Evolutionary conservation across 2,329 filamentous ascomycete genomes (phyloP), one percentile per base, ranked within the genome.

Genomic region (Ilyonectria robusta): DNA sequence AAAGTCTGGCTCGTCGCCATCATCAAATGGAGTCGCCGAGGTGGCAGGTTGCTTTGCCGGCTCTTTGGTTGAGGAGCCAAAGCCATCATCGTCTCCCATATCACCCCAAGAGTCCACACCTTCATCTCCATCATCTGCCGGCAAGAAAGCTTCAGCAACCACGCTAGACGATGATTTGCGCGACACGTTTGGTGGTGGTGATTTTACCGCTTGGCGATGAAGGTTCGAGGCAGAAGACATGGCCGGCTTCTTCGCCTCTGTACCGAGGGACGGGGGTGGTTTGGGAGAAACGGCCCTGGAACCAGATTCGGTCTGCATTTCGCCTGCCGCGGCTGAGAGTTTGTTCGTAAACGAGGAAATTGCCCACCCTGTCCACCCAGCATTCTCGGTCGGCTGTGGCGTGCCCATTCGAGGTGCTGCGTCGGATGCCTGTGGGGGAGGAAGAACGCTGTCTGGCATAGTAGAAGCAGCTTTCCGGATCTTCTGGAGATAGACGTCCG

Each of bases 301-400:
- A 40, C 82, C 83, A 67, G 86, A 86, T 59, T 84, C 81, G 19
- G 86, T 83, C 77, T 95, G 87, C 70, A 99, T 99, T 64, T 98
- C 93, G 19, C 96, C 96, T 9, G 92, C 92, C 0, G 94, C 94
- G 0, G 93, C 83, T 2, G 94, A 91, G 13, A 98, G 80, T 76
- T 97, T 98, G 81, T 98, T 98, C 2, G 96, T 98, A 78, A 99
- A 99, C 1, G 94, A 98, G 0, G 96, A 98, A 61, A 99, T 98
- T 1, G 96, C 96, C 96, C 96, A 99, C 13, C 96, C 96, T 1
- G 96, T 90, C 96, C 96, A 98, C 19, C 79, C 76, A 6, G 75
- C 78, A 42, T 67, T 76, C 4, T 87, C 86, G 3, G 91, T 90
- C 2, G 87, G 83, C 67, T 94, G 92, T 1, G 94, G 91, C 1